A percentile compares a stretch with the other conserved stretches of the same genome.
phyloP scores from a whole-genome alignment of 2,329 filamentous ascomycete genomes.

The Stachybotrys echinatus region DNA sequence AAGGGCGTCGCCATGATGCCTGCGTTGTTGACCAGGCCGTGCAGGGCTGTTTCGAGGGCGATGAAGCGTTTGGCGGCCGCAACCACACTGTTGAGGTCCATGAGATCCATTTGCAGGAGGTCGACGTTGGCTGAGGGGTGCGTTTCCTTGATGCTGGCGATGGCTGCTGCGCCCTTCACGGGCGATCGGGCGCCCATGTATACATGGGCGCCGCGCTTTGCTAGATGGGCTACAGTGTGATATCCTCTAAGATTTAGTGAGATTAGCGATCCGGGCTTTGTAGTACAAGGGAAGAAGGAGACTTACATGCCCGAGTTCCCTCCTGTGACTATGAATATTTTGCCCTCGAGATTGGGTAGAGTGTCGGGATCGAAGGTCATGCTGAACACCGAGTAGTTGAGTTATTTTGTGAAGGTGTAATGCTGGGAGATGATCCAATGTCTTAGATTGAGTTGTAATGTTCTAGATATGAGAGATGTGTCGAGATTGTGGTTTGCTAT shows the following conservation, averaged over 20 bases:
- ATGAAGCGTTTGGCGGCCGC: constrained; percentile 25
- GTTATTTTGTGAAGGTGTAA: not conserved
- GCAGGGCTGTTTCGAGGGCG: constrained; percentile 17
- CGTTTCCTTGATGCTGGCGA: not conserved
- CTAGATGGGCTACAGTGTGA: not conserved
- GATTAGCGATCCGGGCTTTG: not conserved
- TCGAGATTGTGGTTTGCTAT: not conserved
- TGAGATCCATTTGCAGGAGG: not conserved
- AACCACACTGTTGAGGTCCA: constrained; percentile 23
- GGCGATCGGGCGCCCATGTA: constrained; percentile 1
- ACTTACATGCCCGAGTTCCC: constrained; percentile 7
- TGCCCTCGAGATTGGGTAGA: constrained; percentile 4
- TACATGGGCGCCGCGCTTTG: constrained; percentile 1
- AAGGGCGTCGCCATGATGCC: constrained; percentile 30
- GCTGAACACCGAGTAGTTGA: not conserved
- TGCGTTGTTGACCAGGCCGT: constrained; percentile 35
- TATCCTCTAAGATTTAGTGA: not conserved
- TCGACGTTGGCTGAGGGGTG: not conserved
- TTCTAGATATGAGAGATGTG: not conserved
- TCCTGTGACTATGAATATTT: constrained; percentile 6
- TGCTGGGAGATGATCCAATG: not conserved
- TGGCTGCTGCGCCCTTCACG: not conserved
- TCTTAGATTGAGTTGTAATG: not conserved
- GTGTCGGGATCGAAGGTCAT: constrained; percentile 6
- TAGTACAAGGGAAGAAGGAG: not conserved